These are phyloP conservation scores for Digitaria exilis DNA, from an alignment of 202 grass and related monocot species.

Conservation along the genomic window DNA sequence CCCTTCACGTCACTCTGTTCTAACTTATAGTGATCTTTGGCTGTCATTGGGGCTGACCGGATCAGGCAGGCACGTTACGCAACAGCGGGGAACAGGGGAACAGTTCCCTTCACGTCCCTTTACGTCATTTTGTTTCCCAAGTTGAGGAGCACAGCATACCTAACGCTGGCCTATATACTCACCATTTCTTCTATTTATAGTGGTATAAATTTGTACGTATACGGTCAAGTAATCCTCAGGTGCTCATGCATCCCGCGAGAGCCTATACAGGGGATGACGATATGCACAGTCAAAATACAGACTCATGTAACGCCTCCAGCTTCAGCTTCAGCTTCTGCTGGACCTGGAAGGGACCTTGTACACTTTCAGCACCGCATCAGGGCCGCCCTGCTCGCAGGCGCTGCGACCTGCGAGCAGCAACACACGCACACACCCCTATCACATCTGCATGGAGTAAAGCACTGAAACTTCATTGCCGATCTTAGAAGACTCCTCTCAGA, in stretches of 20 bases:
- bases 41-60: not conserved
- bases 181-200: slow-evolving; percentile 45
- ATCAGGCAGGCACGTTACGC: not conserved
- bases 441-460: slow-evolving; percentile 31
- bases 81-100: no score
- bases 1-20: not conserved
- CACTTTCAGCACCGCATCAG: slow-evolving; percentile 43
- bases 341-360: not conserved
- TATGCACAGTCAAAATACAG: slow-evolving; percentile 29
- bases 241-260: slow-evolving; percentile 24
- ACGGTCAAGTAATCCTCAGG: slow-evolving; percentile 28
- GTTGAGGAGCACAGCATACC: not conserved
- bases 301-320: slow-evolving; percentile 16
- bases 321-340: no score
- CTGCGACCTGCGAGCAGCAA: slow-evolving; percentile 23
- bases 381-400: slow-evolving; percentile 42
- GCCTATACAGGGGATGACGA: slow-evolving; percentile 48
- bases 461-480: not conserved
- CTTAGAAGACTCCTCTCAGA: slow-evolving; percentile 43
- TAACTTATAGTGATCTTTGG: not conserved
- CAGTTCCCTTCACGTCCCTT: no score
- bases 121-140: not conserved
- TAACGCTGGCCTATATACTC: slow-evolving; percentile 31
- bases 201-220: slow-evolving; percentile 28
- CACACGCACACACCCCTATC: slow-evolving; percentile 23